Base-by-base conservation (phyloP, 805 yeast genomes). In the Suhomyces canberraensis region DNA sequence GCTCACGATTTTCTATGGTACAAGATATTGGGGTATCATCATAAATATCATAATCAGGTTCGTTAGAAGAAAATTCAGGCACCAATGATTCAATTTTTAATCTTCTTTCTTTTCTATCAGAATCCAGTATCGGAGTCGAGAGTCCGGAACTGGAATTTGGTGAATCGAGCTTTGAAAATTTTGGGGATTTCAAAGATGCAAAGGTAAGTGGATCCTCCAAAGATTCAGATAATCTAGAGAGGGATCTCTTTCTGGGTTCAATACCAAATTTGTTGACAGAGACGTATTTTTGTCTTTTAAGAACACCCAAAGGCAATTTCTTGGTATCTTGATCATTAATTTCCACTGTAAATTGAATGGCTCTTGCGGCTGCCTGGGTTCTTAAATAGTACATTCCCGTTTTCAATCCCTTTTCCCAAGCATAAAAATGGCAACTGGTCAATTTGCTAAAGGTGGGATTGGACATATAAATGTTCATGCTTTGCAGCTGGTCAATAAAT, bases 341-440 rank as follows among this genome's bases (percentile, higher is more conserved):
- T 50, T 73, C 76, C 33, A 73, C 70, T 13, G 77, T 67, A 63
- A 89, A 91, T 69, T 91, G 95, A 57, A 91, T 93, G 31, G 98
- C 97, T 35, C 95, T 84, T 26, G 96, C 78, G n/a, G 98, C 98
- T 41, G 98, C 96, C 73, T 61, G 64, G 8, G 71, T 60, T 36
- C 73, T 82, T 62, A 93, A 72, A 66, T 93, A 93, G 73, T 93
- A 93, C 95, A 93, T 91, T 56, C 98, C 98, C 4, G 98, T 93
- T 76, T 93, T 93, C 60, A 93, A 76, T 43, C 98, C 98, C 71
- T 85, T 88, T 72, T 86, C 85, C 98, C 98, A 93, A 32, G 96
- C 98, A 59, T 93, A 91, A 73, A 93, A 93, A 64, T 93, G 98
- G 97, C 93, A 93, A 47, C 93, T 80, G 4, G 98, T 93, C 58